Base-by-base conservation (phyloP, 1,284 basidiomycete genomes). In the Ceratobasidium sp. region DNA sequence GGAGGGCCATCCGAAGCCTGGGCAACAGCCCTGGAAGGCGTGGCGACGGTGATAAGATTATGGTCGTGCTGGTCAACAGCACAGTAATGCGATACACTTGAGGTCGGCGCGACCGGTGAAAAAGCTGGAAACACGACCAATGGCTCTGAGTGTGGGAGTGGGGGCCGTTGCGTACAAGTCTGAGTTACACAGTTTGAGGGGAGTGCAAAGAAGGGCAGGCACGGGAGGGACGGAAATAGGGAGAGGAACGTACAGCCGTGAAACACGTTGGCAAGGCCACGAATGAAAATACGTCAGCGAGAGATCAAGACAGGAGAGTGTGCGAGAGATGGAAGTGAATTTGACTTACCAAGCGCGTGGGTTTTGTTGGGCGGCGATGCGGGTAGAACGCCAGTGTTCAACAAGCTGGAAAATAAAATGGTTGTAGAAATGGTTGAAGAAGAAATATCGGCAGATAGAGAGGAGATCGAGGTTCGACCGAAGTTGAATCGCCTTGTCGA, bases 61-160 rank as follows among this genome's bases (percentile, higher is more conserved):
- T 95, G 91, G 80, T 88, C 86, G n/a, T 92, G 90, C 84, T 93
- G 81, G 52, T 81, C 81, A 18, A 80, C 92, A 78, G 93, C 92
- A 84, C 96, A 93, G 82, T 99, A 84, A 99, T 99, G 80, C 96
- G 93, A 86, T 99, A 99, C 48, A 97, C 97, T 30, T 94, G 91
- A 0, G 98, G 98, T 1, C 99, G 90, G 86, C 99, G 99, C 2
- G 97, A 16, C 96, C 96, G 81, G 95, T 92, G 86, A 99, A 99
- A 60, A 99, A 92, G 80, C 90, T 92, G 1, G 97, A 99, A 73
- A 99, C 97, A 78, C 98, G 94, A 82, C 97, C 93, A 83, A 99
- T 99, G 82, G 99, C 98, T 79, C 97, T 97, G 0, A 97, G 98
- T 0, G 98, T 99, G 87, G 27, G 27, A 30, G 27, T 30, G 27